Conservation (phyloP, 345 rosid species). For the Cardamine resedifolia region DNA sequence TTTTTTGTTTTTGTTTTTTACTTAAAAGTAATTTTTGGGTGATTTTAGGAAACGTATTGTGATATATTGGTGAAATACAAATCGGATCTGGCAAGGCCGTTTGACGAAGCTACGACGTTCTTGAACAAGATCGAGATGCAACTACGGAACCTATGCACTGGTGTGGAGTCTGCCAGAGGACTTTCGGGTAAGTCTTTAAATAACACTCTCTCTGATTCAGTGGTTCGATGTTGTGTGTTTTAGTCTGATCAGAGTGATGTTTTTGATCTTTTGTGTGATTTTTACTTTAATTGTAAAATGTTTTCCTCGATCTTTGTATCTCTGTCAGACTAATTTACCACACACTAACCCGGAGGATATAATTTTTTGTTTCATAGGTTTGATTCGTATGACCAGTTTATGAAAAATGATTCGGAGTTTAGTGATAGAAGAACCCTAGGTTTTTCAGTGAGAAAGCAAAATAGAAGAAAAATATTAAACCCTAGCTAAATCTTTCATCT, state of each 20-base stretch:
- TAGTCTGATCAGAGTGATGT: constrained; percentile 31
- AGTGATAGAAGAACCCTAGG: constrained; percentile 28
- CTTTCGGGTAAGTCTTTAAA: constrained; percentile 46
- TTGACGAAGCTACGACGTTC: constrained; percentile 81
- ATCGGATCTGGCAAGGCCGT: constrained; percentile 88
- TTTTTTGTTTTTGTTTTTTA: neutral
- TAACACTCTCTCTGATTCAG: constrained; percentile 14
- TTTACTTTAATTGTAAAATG: neutral
- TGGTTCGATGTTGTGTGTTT: constrained; percentile 17
- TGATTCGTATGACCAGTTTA: constrained; percentile 17
- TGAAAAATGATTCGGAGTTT: constrained; percentile 1
- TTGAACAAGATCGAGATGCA: constrained; percentile 86
- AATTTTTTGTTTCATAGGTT: neutral
- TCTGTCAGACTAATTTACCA: constrained; percentile 22
- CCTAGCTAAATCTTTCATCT: constrained; percentile 25
- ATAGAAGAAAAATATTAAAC: constrained; percentile 13
- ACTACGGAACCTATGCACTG: constrained; percentile 79
- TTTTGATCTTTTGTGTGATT: neutral
- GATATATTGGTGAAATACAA: constrained; percentile 82
- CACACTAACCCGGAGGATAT: constrained; percentile 17
- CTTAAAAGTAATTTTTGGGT: neutral
- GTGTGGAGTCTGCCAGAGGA: constrained; percentile 45
- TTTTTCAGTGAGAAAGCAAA: neutral
- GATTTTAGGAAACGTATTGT: constrained; percentile 68
- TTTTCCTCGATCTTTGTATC: constrained; percentile 20